Evolutionary conservation across 441 rosid species (phyloP).

Genomic region (Flueggea neowawraea): DNA sequence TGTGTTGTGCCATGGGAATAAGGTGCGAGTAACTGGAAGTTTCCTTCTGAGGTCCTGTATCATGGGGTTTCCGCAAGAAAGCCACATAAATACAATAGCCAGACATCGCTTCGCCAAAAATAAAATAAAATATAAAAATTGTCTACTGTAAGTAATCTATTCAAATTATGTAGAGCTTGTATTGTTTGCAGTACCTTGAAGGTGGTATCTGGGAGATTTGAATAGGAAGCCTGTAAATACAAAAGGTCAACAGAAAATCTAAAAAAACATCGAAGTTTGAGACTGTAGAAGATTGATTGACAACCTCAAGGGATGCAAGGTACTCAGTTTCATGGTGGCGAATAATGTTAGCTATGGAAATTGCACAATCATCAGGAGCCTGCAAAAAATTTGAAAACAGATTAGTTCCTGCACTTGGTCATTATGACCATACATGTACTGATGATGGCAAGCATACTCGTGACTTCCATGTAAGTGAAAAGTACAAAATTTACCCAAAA

Average conservation of each 20-base stretch:
- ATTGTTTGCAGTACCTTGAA: constrained; percentile 60
- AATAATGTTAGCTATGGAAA: constrained; percentile 59
- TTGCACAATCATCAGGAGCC: constrained; percentile 85
- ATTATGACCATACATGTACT: neutral
- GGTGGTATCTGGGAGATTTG: constrained; percentile 86
- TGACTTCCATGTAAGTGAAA: no score
- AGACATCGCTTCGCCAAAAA: neutral
- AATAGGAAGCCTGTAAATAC: constrained; percentile 74
- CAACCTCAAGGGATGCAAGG: constrained; percentile 87
- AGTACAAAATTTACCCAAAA: no score
- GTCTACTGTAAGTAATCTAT: neutral
- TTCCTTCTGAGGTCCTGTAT: constrained; percentile 91
- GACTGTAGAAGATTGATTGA: constrained; percentile 2
- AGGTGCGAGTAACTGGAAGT: constrained; percentile 93
- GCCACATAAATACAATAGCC: neutral
- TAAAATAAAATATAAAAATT: neutral
- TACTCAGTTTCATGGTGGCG: constrained; percentile 92
- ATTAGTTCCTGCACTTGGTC: neutral
- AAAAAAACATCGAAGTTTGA: neutral
- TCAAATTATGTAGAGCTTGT: no score
- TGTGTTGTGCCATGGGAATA: constrained; percentile 94
- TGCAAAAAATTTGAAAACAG: constrained; percentile 29
- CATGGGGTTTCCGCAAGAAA: neutral
- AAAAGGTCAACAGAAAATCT: neutral
- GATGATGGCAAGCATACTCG: no score